Evolutionary conservation across 2,329 filamentous ascomycete species (phyloP).

Genomic region (Microdochium nivale): DNA sequence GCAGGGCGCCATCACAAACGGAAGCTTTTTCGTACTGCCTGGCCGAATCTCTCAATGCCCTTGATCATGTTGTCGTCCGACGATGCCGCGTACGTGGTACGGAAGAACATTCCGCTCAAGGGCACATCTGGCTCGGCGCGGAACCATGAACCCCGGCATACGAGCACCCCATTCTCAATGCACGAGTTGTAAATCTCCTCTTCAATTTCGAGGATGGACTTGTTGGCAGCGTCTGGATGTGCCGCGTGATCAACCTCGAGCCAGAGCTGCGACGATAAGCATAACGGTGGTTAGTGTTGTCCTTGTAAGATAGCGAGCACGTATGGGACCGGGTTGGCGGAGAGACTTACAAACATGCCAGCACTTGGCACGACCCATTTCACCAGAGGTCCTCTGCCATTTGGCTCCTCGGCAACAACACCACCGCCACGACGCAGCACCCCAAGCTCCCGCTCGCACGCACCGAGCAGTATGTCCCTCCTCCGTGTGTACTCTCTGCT

Average conservation of each 20-base stretch:
- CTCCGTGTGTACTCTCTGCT: conserved; percentile 73
- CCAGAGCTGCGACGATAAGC: conserved; percentile 51
- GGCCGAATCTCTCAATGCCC: conserved; percentile 68
- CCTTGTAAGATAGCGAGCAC: not conserved
- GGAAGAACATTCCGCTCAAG: conserved; percentile 68
- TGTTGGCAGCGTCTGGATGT: conserved; percentile 51
- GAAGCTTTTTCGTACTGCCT: conserved; percentile 57
- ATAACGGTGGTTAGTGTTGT: not conserved
- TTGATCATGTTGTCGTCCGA: conserved; percentile 60
- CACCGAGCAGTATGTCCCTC: conserved; percentile 66
- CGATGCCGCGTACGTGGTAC: conserved; percentile 82
- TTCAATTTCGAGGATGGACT: conserved; percentile 60
- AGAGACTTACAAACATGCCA: conserved; percentile 81
- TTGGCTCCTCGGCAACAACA: conserved; percentile 51
- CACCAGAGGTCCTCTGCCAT: no score
- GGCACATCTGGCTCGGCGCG: conserved; percentile 58
- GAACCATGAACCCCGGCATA: conserved; percentile 89
- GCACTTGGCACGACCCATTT: conserved; percentile 73
- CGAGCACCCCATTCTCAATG: conserved; percentile 68
- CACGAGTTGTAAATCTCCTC: conserved; percentile 75
- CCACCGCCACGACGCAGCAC: not conserved
- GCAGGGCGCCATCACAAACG: conserved; percentile 11
- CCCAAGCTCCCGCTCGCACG: conserved; percentile 65
- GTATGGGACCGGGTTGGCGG: not conserved
- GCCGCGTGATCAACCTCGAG: conserved; percentile 56